Percentiles rank a stretch among this genome's conserved stretches.
phyloP scores from a whole-genome alignment of 2,329 filamentous ascomycete species.

The Talaromyces sp. region DNA sequence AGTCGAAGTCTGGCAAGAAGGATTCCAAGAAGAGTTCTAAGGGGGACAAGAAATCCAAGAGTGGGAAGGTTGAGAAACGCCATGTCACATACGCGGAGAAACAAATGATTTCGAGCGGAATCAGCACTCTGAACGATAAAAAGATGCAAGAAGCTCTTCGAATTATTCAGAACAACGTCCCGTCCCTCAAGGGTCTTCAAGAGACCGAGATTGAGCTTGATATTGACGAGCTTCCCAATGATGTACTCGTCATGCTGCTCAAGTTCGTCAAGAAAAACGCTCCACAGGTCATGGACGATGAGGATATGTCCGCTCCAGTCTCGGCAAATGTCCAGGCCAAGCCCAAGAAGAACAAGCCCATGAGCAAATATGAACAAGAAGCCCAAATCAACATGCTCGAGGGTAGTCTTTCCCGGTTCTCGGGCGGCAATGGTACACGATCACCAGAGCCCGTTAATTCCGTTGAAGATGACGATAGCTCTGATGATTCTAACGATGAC shows the following conservation, averaged over 20 bases:
- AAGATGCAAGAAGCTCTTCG: slow-evolving; percentile 77
- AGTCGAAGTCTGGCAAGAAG: slow-evolving; percentile 45
- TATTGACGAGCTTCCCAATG: slow-evolving; percentile 49
- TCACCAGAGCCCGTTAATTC: slow-evolving; percentile 44
- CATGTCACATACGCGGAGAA: slow-evolving; percentile 78
- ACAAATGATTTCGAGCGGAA: slow-evolving; percentile 82
- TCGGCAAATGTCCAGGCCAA: slow-evolving; percentile 38
- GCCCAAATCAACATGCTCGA: slow-evolving; percentile 49
- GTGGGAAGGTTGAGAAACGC: slow-evolving; percentile 50
- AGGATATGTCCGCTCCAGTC: slow-evolving; percentile 28
- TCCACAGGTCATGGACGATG: slow-evolving; percentile 42
- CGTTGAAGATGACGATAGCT: slow-evolving; percentile 44
- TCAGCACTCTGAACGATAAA: slow-evolving; percentile 73
- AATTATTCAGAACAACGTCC: slow-evolving; percentile 81
- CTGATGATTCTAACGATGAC: slow-evolving; percentile 48
- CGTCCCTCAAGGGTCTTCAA: slow-evolving; percentile 61
- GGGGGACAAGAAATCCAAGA: slow-evolving; percentile 53
- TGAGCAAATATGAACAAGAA: slow-evolving; percentile 52
- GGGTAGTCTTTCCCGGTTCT: slow-evolving; percentile 46
- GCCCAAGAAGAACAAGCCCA: slow-evolving; percentile 52
- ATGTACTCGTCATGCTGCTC: slow-evolving; percentile 45
- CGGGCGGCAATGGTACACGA: slow-evolving; percentile 38
- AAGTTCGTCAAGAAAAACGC: slow-evolving; percentile 49
- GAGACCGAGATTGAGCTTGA: slow-evolving; percentile 49
- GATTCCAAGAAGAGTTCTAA: slow-evolving; percentile 50